Evolutionary conservation across 2,329 filamentous ascomycete genomes (phyloP).

Genomic region (Alternaria angustiovoidea): DNA sequence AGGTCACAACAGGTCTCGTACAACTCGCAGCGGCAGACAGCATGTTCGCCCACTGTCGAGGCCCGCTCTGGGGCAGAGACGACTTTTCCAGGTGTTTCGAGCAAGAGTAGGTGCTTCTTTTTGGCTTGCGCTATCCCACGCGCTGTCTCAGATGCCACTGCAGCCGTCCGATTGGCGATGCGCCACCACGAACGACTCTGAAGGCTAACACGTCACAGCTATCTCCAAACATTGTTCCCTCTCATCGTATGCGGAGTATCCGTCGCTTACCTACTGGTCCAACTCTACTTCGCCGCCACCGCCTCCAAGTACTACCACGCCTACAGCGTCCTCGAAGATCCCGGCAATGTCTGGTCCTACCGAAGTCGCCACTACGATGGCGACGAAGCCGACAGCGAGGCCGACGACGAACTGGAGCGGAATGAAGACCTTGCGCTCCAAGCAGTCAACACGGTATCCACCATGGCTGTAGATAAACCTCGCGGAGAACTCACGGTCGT

Average conservation of each 20-base stretch:
- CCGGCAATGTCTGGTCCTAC: conserved; percentile 51
- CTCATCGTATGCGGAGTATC: conserved; percentile 75
- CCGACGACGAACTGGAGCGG: conserved; percentile 68
- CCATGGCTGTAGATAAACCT: conserved; percentile 78
- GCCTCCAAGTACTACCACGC: conserved; percentile 59
- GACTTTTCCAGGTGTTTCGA: conserved; percentile 70
- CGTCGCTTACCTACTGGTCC: conserved; percentile 68
- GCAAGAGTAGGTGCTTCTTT: conserved; percentile 65
- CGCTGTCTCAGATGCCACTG: conserved; percentile 3
- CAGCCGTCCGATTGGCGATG: conserved; percentile 3
- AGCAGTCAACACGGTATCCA: conserved; percentile 61
- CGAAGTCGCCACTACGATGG: conserved; percentile 40
- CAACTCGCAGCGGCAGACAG: conserved; percentile 17
- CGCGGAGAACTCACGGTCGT: conserved; percentile 75
- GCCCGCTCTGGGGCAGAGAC: conserved; percentile 67
- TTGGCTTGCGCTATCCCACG: not conserved
- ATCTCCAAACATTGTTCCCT: conserved; percentile 81
- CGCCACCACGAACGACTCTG: conserved; percentile 3
- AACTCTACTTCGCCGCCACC: conserved; percentile 63
- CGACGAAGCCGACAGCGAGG: conserved; percentile 54
- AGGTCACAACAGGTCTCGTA: conserved; percentile 15
- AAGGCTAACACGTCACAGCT: conserved; percentile 60
- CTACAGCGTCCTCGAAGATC: conserved; percentile 65
- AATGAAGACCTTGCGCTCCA: conserved; percentile 64
- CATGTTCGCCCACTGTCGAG: conserved; percentile 66